Conservation (phyloP, 202 grass and related monocot species). For the Zizania palustris region DNA sequence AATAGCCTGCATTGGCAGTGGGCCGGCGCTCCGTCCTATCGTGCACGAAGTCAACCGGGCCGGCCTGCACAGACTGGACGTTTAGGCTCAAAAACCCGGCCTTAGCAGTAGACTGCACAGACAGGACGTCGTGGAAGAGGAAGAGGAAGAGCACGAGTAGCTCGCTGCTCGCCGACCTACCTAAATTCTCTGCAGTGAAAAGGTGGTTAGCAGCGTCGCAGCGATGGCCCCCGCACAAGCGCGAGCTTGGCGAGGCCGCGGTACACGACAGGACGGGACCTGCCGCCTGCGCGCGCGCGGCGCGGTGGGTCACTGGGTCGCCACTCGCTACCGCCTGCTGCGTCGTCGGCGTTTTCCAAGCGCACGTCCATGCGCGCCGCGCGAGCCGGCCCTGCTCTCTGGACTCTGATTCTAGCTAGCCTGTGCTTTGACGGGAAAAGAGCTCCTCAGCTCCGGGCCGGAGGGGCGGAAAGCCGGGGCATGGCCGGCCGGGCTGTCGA, state of each 20-base stretch:
- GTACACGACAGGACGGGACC: slow-evolving; percentile 26
- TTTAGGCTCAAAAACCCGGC: too few relatives aligned
- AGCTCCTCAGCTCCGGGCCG: too few relatives aligned
- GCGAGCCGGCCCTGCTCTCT: neutral
- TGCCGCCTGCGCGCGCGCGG: slow-evolving; percentile 26
- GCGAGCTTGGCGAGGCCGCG: neutral
- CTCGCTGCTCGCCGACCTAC: slow-evolving; percentile 19
- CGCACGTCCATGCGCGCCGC: slow-evolving; percentile 41
- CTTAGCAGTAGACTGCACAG: neutral
- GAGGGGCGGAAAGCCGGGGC: slow-evolving; percentile 9
- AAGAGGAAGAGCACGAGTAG: neutral
- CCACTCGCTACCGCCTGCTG: neutral
- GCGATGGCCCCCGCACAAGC: neutral
- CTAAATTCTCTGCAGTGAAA: slow-evolving; percentile 34
- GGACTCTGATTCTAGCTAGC: neutral
- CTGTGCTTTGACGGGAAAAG: neutral
- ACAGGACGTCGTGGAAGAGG: too few relatives aligned
- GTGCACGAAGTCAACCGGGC: neutral
- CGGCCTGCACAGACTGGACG: neutral
- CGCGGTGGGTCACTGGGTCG: neutral
- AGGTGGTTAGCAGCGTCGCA: neutral
- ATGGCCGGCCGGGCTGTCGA: slow-evolving; percentile 11
- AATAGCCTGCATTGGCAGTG: neutral
- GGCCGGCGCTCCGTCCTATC: neutral
- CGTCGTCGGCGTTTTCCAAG: slow-evolving; percentile 45